Percentiles rank a stretch among this genome's conserved stretches.
phyloP scores from a whole-genome alignment of 495 filamentous ascomycete species.

The Lasiosphaeria hispida region DNA sequence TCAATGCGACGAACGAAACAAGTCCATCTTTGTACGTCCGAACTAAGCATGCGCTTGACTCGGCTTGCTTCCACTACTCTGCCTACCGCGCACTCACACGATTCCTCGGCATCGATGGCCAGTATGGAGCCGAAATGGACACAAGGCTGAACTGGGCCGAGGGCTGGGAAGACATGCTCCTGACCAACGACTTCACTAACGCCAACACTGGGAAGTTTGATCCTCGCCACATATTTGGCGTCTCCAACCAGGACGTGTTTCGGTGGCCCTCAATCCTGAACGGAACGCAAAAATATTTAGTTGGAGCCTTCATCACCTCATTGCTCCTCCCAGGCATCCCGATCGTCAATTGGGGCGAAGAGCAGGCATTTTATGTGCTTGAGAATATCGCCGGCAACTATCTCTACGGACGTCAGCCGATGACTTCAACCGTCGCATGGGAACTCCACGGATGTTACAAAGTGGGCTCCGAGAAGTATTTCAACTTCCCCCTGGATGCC shows the following conservation, averaged over 20 bases:
- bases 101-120: constrained; percentile 65
- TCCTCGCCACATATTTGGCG: constrained; percentile 68
- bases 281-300: constrained; percentile 58
- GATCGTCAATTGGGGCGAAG: constrained; percentile 64
- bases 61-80: constrained; percentile 43
- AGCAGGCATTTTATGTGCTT: constrained; percentile 66
- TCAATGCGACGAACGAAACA: not conserved
- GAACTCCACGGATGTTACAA: constrained; percentile 66
- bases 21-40: not conserved
- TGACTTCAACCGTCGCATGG: constrained; percentile 66
- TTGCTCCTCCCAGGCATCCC: constrained; percentile 66
- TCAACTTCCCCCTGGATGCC: constrained; percentile 32
- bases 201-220: constrained; percentile 68
- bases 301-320: constrained; percentile 63
- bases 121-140: constrained; percentile 58
- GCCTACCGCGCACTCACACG: constrained; percentile 65
- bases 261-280: constrained; percentile 65
- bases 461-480: constrained; percentile 55
- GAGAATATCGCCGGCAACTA: constrained; percentile 69
- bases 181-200: constrained; percentile 64
- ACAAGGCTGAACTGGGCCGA: constrained; percentile 58
- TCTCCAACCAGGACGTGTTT: constrained; percentile 71
- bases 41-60: not conserved
- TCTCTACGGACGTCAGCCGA: constrained; percentile 64
- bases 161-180: constrained; percentile 59